Percentiles rank a stretch among this genome's conserved stretches.
phyloP scores from a whole-genome alignment of 2,329 filamentous ascomycete genomes.

The Colletotrichum spaethianum region DNA sequence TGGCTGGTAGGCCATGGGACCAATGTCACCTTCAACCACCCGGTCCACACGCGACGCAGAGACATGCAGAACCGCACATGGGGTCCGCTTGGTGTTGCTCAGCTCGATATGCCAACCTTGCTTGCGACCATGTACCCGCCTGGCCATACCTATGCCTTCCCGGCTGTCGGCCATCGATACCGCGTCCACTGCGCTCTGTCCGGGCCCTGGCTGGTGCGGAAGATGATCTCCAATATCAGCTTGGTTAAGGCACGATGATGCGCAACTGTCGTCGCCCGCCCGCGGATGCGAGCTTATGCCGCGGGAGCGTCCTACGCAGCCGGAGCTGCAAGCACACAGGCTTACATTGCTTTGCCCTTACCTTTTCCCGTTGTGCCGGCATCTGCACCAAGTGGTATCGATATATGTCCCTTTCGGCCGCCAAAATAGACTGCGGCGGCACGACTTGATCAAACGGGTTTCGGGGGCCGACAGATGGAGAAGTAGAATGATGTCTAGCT shows the following conservation, averaged over 20 bases:
- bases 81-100: slow-evolving; percentile 20
- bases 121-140: slow-evolving; percentile 6
- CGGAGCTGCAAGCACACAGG: slow-evolving; percentile 24
- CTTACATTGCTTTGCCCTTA: slow-evolving; percentile 12
- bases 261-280: slow-evolving; percentile 8
- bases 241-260: slow-evolving; percentile 1
- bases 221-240: slow-evolving; percentile 26
- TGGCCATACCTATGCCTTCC: slow-evolving; percentile 24
- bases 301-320: slow-evolving; percentile 17
- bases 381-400: slow-evolving; percentile 23
- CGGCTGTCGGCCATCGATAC: slow-evolving; percentile 35
- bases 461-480: slow-evolving; percentile 30
- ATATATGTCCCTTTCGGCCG: slow-evolving; percentile 23
- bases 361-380: slow-evolving; percentile 20
- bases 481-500: slow-evolving; percentile 17
- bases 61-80: slow-evolving; percentile 37
- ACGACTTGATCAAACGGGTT: slow-evolving; percentile 19
- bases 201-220: slow-evolving; percentile 22
- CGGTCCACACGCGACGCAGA: slow-evolving; percentile 43
- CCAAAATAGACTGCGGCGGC: slow-evolving; percentile 21
- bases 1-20: slow-evolving; percentile 23
- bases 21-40: slow-evolving; percentile 42
- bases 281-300: slow-evolving; percentile 18
- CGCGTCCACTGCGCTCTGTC: slow-evolving; percentile 19
- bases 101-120: slow-evolving; percentile 37